Percentiles rank a stretch among this genome's conserved stretches.
Conservation (phyloP, 1,139 yeast species). For the Spencermartinsiella ligniputridi region DNA sequence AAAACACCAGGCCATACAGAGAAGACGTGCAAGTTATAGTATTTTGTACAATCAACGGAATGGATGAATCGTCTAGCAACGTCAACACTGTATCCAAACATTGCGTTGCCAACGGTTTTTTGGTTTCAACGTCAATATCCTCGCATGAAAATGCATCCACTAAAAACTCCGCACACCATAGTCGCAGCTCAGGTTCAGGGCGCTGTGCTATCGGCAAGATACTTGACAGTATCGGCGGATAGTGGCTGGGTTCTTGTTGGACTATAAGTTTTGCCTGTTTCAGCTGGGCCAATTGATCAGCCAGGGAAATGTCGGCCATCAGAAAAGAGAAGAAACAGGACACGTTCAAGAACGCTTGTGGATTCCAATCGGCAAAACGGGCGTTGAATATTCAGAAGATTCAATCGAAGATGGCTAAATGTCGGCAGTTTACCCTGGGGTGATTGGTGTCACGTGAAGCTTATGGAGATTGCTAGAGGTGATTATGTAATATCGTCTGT, state of each 20-base stretch:
- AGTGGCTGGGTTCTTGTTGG: slow-evolving; percentile 34
- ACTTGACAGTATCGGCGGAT: slow-evolving; percentile 35
- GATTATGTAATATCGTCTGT: too few relatives aligned
- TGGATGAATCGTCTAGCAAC: slow-evolving; percentile 25
- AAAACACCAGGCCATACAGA: slow-evolving; percentile 34
- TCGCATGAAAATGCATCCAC: slow-evolving; percentile 36
- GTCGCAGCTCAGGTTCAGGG: slow-evolving; percentile 32
- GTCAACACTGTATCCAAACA: slow-evolving; percentile 30
- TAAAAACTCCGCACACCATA: slow-evolving; percentile 39
- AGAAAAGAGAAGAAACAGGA: too few relatives aligned
- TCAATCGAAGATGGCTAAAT: too few relatives aligned
- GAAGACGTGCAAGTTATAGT: slow-evolving; percentile 31
- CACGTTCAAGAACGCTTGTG: too few relatives aligned
- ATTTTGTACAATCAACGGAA: slow-evolving; percentile 30
- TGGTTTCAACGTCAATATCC: slow-evolving; percentile 26
- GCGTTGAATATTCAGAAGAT: too few relatives aligned
- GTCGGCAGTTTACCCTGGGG: too few relatives aligned
- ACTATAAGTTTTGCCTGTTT: slow-evolving; percentile 35
- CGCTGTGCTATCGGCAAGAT: slow-evolving; percentile 36
- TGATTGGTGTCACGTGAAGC: too few relatives aligned
- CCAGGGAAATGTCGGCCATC: slow-evolving; percentile 16
- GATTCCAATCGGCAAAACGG: too few relatives aligned
- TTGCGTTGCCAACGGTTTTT: slow-evolving; percentile 29
- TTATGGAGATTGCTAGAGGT: too few relatives aligned
- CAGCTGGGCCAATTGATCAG: slow-evolving; percentile 33